Evolutionary conservation across 768 basidiomycete genomes (phyloP), one percentile per base, ranked within the genome.

Genomic region (Phlegmacium glaucopus): DNA sequence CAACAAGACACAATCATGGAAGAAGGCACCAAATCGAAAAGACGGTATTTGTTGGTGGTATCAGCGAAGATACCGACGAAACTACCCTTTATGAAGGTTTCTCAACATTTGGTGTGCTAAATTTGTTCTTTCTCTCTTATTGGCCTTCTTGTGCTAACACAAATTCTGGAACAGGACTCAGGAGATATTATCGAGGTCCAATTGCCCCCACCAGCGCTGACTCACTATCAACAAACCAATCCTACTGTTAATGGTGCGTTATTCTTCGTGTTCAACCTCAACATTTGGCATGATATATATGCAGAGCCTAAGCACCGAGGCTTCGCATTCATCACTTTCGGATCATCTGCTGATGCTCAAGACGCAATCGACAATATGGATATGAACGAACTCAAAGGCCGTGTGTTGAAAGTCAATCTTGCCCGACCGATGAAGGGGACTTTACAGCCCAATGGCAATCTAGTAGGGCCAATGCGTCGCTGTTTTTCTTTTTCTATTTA

Each of bases 311-410:
- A 88, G 69, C 90, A 92, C 65, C 83, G 93, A 38, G 95, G 94
- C 9, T 97, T 94, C 69, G 95, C 86, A 9, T 97, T 97, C 62
- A 80, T 97, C 40, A 94, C 93, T 1, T 98, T 81, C 63, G 69
- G 82, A 9, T 86, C 85, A 6, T 62, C 87, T 7, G 77, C 79
- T 17, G 92, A 95, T 66, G 94, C 95, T 4, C 87, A 90, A 61
- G 94, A 97, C 63, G 95, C 95, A 25, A 95, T 97, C 51, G 95
- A 98, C 74, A 98, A 98, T 70, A 97, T 94, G 90, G 94, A 98
- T 67, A 72, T 94, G 67, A 96, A 95, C 60, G 94, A 94, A 62
- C 73, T 90, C 49, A 77, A 72, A 42, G 91, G 84, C 42, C 80
- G 79, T 49, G 84, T 87, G 43, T 68, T 90, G 52, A 89, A 85